Evolutionary conservation across 2,329 filamentous ascomycete genomes (phyloP).

Genomic region (Colletotrichum sp.): DNA sequence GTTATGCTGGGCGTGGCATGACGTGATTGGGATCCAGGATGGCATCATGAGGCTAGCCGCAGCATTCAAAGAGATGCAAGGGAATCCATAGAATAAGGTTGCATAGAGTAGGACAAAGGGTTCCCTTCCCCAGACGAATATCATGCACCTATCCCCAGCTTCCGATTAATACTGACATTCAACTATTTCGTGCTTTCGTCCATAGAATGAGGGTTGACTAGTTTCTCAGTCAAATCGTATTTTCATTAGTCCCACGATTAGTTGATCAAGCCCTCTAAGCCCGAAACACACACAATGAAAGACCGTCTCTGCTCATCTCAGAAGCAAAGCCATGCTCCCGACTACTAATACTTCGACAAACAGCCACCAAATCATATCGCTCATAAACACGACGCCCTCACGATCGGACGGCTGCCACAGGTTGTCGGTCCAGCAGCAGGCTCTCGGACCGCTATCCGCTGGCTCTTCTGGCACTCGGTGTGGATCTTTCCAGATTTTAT

Average conservation of each 20-base stretch:
- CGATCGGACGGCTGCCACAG: background rate
- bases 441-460: background rate
- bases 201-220: too few species aligned
- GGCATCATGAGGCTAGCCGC: constrained; percentile 68
- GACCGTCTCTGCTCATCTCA: too few species aligned
- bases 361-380: too few species aligned
- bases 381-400: background rate
- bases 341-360: too few species aligned
- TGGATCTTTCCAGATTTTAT: background rate
- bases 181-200: too few species aligned
- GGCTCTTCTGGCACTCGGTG: background rate
- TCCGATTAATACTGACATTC: background rate
- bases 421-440: background rate
- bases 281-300: too few species aligned
- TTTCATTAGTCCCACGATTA: too few species aligned
- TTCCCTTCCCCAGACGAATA: background rate
- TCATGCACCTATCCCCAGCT: background rate
- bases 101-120: background rate
- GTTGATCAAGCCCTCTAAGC: too few species aligned
- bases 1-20: constrained; percentile 75
- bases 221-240: too few species aligned
- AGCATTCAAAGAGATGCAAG: background rate
- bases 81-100: background rate
- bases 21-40: constrained; percentile 67
- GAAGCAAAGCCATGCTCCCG: too few species aligned